Conservation (phyloP, 2,329 filamentous ascomycete species). For the Neofusicoccum cordaticola region DNA sequence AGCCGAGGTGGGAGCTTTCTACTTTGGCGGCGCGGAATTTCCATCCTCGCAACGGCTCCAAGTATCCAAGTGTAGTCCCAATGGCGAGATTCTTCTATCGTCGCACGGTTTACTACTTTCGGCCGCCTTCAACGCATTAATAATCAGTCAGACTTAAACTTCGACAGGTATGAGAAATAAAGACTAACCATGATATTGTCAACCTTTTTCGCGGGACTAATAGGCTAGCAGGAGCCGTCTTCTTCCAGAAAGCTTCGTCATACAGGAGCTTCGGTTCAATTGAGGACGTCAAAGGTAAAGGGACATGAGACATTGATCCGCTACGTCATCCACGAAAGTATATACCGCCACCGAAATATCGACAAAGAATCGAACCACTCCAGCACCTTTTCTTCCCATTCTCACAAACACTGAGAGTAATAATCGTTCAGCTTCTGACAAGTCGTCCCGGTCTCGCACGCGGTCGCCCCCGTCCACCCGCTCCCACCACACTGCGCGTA, state of each 20-base stretch:
- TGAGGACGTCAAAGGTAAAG: background rate
- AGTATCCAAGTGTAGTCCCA: too few relatives aligned
- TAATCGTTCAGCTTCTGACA: conserved; percentile 22
- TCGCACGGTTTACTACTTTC: too few relatives aligned
- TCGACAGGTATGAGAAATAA: too few relatives aligned
- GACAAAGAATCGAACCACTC: background rate
- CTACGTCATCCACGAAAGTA: background rate
- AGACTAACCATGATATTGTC: too few relatives aligned
- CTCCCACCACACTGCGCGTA: conserved; percentile 23
- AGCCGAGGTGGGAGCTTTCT: background rate
- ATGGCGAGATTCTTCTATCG: too few relatives aligned
- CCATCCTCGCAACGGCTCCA: background rate
- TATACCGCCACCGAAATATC: background rate
- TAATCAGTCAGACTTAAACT: background rate
- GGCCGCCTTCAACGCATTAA: background rate
- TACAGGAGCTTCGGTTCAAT: background rate
- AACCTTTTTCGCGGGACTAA: too few relatives aligned
- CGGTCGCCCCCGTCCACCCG: conserved; percentile 23
- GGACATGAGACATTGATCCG: background rate
- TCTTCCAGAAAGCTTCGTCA: background rate
- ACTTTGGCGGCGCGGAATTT: background rate
- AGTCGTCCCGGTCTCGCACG: conserved; percentile 23
- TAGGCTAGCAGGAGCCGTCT: too few relatives aligned
- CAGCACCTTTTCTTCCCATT: background rate
- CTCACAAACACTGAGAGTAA: conserved; percentile 25